Conservation (phyloP, 2,329 filamentous ascomycete genomes). For the Ascochyta lentis region DNA sequence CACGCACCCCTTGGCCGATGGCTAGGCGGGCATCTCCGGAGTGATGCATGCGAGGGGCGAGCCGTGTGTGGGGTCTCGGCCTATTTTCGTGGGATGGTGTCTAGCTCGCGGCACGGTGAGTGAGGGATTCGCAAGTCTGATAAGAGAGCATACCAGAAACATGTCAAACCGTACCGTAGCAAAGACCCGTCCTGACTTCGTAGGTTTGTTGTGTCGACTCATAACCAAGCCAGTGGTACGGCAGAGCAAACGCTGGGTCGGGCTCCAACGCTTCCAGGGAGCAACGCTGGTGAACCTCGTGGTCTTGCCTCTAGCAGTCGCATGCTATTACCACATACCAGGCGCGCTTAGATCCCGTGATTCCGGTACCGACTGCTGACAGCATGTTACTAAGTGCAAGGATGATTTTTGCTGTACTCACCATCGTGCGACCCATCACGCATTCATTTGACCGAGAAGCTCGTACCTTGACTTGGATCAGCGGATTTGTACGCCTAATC, state of each 20-base stretch:
- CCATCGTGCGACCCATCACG: conserved; percentile 4
- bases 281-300: neutral
- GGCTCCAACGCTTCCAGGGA: neutral
- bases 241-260: neutral
- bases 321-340: neutral
- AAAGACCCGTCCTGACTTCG: neutral
- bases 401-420: conserved; percentile 1
- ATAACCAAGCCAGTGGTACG: too few relatives aligned
- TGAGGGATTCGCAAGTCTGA: neutral
- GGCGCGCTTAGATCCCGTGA: neutral
- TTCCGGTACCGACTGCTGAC: neutral
- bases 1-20: conserved; percentile 7
- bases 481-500: neutral
- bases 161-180: neutral
- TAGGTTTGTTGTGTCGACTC: neutral
- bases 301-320: neutral
- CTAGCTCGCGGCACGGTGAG: conserved; percentile 3
- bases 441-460: conserved; percentile 6
- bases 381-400: conserved; percentile 5
- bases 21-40: conserved; percentile 6
- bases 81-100: conserved; percentile 6
- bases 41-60: conserved; percentile 10
- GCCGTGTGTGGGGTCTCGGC: conserved; percentile 12
- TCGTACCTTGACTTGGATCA: conserved; percentile 4
- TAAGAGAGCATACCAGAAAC: neutral